phyloP scores from a whole-genome alignment of 176 grass and related monocot genomes.

The Musa troglodytarum region DNA sequence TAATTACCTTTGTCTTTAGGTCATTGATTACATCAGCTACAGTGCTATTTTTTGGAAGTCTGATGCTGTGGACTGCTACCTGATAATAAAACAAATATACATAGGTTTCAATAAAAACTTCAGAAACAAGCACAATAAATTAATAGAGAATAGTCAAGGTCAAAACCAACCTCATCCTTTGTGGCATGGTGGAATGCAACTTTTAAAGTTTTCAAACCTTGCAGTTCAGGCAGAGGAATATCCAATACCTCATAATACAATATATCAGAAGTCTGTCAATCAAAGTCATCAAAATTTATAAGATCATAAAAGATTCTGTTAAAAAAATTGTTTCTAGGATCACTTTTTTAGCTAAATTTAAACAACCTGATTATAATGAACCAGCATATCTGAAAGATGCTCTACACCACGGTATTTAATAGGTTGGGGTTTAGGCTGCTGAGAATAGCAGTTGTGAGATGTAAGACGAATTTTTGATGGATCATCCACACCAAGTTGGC shows the following conservation, averaged over 20 bases:
- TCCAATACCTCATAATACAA: conserved; percentile 97
- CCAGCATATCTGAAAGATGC: conserved; percentile 77
- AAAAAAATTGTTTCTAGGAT: not conserved
- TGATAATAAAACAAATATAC: conserved; percentile 9
- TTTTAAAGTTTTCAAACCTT: conserved; percentile 93
- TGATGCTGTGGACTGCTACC: conserved; percentile 39
- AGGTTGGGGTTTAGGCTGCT: conserved; percentile 95
- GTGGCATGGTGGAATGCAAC: conserved; percentile 83
- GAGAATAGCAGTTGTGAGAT: conserved; percentile 98
- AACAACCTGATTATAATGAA: conserved; percentile 96
- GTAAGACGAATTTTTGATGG: conserved; percentile 94
- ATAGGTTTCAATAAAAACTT: too few relatives aligned
- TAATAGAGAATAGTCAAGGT: not conserved
- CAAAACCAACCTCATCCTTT: conserved; percentile 74
- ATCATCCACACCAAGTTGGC: conserved; percentile 72
- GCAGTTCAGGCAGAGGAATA: conserved; percentile 92
- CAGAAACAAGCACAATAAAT: too few relatives aligned
- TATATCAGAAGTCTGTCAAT: conserved; percentile 86
- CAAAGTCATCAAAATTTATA: conserved; percentile 5
- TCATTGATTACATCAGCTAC: conserved; percentile 45
- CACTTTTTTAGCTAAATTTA: not conserved
- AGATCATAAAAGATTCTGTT: not conserved
- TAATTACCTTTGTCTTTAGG: conserved; percentile 54
- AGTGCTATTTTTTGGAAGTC: conserved; percentile 47
- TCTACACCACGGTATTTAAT: conserved; percentile 90